Evolutionary conservation across 257 asterid species (phyloP).

Genomic region (Ophiorrhiza pumila): DNA sequence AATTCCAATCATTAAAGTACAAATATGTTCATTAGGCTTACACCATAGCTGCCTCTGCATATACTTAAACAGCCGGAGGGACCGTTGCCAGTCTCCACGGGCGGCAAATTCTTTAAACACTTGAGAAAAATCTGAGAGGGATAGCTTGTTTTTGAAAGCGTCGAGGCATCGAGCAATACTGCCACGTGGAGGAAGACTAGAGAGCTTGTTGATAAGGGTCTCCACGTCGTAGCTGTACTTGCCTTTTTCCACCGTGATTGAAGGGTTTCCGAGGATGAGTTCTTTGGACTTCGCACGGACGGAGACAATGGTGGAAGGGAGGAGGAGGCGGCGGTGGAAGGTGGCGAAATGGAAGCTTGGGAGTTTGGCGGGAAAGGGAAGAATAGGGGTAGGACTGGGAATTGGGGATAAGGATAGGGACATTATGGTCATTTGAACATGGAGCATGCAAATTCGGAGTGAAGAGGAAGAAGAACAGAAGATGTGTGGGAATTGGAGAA

Average conservation of each 20-base stretch:
- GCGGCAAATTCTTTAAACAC: constrained; percentile 86
- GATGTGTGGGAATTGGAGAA: too few species aligned
- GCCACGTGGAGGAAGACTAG: constrained; percentile 96
- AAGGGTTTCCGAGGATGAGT: constrained; percentile 77
- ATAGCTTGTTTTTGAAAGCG: constrained; percentile 76
- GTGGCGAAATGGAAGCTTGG: constrained; percentile 31
- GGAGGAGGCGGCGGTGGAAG: constrained; percentile 25
- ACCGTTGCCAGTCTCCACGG: constrained; percentile 95
- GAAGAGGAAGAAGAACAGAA: constrained; percentile 8
- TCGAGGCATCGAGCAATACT: constrained; percentile 96
- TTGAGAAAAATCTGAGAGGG: constrained; percentile 72
- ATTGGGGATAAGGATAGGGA: constrained; percentile 46
- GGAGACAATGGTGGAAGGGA: constrained; percentile 31
- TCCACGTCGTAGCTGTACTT: constrained; percentile 93
- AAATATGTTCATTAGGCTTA: constrained; percentile 87
- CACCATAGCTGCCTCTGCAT: constrained; percentile 99
- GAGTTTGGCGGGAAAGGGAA: constrained; percentile 34
- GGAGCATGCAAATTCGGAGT: constrained; percentile 4
- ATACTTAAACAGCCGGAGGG: constrained; percentile 87
- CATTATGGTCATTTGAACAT: constrained; percentile 50
- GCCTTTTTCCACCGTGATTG: constrained; percentile 87
- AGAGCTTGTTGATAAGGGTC: constrained; percentile 91
- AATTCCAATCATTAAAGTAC: constrained; percentile 69
- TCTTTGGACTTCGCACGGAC: constrained; percentile 60
- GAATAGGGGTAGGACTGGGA: constrained; percentile 14